Evolutionary conservation across 2,329 filamentous ascomycete genomes (phyloP).

Genomic region (Calonectria multiphialidica): DNA sequence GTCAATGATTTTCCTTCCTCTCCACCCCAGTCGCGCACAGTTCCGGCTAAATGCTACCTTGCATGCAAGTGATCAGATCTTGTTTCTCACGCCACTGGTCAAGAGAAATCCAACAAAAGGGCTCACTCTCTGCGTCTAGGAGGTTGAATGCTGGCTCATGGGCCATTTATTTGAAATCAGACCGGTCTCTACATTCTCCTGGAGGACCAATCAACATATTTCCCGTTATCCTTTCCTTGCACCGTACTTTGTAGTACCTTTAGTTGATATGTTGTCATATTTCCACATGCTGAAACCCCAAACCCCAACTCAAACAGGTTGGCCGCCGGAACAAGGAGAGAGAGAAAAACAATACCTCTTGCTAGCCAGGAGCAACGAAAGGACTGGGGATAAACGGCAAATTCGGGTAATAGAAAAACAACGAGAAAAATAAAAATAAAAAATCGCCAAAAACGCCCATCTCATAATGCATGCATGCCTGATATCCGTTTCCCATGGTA

Average conservation of each 20-base stretch:
- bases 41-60: not conserved
- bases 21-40: not conserved
- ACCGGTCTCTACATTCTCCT: conserved; percentile 63
- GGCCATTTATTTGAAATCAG: conserved; percentile 57
- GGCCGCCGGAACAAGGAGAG: not conserved
- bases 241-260: conserved; percentile 14
- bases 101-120: not conserved
- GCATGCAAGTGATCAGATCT: not conserved
- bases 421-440: conserved; percentile 21
- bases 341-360: not conserved
- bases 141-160: conserved; percentile 3
- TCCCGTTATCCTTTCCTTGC: conserved; percentile 9
- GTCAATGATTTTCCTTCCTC: not conserved
- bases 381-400: not conserved
- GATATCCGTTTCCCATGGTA: conserved; percentile 27
- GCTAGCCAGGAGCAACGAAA: not conserved
- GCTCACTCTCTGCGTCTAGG: not conserved
- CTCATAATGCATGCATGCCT: conserved; percentile 41
- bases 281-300: conserved; percentile 5
- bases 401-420: not conserved
- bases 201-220: not conserved
- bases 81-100: conserved; percentile 1
- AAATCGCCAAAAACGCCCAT: conserved; percentile 38
- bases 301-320: not conserved
- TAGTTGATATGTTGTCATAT: conserved; percentile 9